Evolutionary conservation across 306 rosid genomes (phyloP), one percentile per base, ranked within the genome.

Genomic region (Cyamopsis tetragonoloba): DNA sequence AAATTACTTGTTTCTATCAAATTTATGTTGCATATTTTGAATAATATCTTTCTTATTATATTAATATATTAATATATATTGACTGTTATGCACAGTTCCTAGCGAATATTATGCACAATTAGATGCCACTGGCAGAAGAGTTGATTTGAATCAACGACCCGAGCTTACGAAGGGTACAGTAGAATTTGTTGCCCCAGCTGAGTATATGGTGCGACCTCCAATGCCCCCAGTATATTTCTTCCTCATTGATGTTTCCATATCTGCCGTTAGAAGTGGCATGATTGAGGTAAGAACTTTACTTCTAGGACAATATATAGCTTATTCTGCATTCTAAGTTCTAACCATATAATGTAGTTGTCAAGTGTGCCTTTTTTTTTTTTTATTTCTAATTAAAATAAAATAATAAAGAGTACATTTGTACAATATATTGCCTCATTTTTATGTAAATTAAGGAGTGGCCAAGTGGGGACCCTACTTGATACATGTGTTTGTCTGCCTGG

Each of bases 211-310:
- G 82, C 97, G 99, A 72, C 96, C 97, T 42, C 97, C 99, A 69
- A 95, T 95, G 99, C 99, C 99, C 10, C 99, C 97, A 48, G 85
- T 90, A 28, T 95, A 87, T 78, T 95, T 95, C 82, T 95, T 95
- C 85, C 95, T 95, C 75, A 95, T 95, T 0, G 97, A 95, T 20
- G 99, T 91, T 76, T 90, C 99, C 37, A 70, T 82, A 53, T 87
- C 97, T 68, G 96, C 99, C 5, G 97, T 85, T 75, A 95, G 89
- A 88, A 95, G 99, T 88, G 99, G 99, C 55, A 95, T 95, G 97
- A 86, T 90, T 82, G 95, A 91, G 95, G 99, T 90, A 73, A 78
- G 62, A 59, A 58, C 61, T 67, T 67, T 1, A 68, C 31, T 46
- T 47, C 46, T 54, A 14, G 49, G 22, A 11, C 42, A 12, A 11